Evolutionary conservation across 108 stramenopile genomes (phyloP).

Genomic region (Nannochloropsis oceanica): DNA sequence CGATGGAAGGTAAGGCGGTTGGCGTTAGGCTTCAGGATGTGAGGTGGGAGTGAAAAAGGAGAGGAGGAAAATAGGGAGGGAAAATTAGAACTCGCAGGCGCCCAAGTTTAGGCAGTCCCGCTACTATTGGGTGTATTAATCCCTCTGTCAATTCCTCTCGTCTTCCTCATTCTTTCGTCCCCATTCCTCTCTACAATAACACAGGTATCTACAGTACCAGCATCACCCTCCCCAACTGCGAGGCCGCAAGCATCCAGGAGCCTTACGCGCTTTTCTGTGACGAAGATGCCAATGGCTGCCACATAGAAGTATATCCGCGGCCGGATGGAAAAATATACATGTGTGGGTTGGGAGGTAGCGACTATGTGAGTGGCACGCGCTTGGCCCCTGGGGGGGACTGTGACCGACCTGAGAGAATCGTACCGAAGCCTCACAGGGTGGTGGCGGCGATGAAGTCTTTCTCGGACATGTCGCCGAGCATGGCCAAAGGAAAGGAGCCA

Average conservation of each 20-base stretch:
- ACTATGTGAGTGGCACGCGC: slow-evolving; percentile 67
- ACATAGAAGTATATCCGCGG: slow-evolving; percentile 42
- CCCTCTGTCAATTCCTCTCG: no score
- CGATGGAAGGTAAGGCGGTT: slow-evolving; percentile 26
- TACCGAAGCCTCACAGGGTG: slow-evolving; percentile 62
- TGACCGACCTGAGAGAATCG: slow-evolving; percentile 47
- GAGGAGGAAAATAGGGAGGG: no score
- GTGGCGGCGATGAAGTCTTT: slow-evolving; percentile 56
- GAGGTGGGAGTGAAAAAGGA: no score
- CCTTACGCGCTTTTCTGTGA: slow-evolving; percentile 89
- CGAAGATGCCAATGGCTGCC: slow-evolving; percentile 69
- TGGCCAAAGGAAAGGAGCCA: slow-evolving; percentile 13
- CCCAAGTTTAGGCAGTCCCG: no score
- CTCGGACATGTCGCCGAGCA: slow-evolving; percentile 47
- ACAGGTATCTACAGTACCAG: background rate
- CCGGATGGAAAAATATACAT: slow-evolving; percentile 60
- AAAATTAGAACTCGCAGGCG: no score
- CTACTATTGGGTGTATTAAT: no score
- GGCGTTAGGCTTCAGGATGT: background rate
- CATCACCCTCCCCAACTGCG: background rate
- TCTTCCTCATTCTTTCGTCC: background rate
- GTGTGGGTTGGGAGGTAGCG: slow-evolving; percentile 84
- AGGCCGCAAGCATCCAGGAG: slow-evolving; percentile 38
- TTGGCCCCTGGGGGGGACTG: slow-evolving; percentile 42
- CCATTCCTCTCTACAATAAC: background rate